Base-by-base conservation (phyloP, 805 yeast genomes). In the Millerozyma miso region DNA sequence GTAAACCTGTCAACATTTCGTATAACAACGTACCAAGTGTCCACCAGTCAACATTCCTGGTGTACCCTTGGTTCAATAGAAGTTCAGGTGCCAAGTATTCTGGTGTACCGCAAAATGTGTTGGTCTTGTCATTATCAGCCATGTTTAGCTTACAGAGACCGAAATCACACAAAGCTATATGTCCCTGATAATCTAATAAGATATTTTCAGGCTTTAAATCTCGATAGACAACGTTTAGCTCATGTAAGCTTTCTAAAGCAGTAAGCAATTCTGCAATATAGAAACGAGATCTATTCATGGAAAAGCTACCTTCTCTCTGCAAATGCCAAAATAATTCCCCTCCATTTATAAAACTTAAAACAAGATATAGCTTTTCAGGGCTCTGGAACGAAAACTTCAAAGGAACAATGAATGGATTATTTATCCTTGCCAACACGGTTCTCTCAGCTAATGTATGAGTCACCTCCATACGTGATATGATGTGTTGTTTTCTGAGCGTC, bases 21-120 rank as follows among this genome's bases (percentile, higher is more conserved):
- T 88, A 93, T 36, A 93, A 71, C 41, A 93, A 72, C 14, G 91
- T 90, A 34, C 99, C 99, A 53, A 93, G 72, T 1, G 99, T 93
- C 99, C 99, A 93, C 91, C 97, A 93, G 65, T 93, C 99, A 17
- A 93, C 98, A 7, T 85, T 85, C 62, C 96, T 82, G 2, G 98
- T 89, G 64, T 93, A 93, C 1, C 98, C 98, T 60, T 87, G 89
- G 38, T 95, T 93, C 54, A 89, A 71, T 38, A 93, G 70, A 52
- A 93, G 71, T 65, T 93, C 99, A 1, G 99, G 99, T 1, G 98
- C 97, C 52, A 93, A 73, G 63, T 93, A 93, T 65, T 93, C 98
- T 0, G 98, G 98, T 0, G 99, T 93, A 33, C 99, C 99, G 66
- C 99, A 93, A 62, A 93, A 93, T 0, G 99, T 93, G 55, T 84